A percentile compares a stretch with the other conserved stretches of the same genome.
phyloP scores from a whole-genome alignment of 306 rosid species.

The Corylus heterophylla region DNA sequence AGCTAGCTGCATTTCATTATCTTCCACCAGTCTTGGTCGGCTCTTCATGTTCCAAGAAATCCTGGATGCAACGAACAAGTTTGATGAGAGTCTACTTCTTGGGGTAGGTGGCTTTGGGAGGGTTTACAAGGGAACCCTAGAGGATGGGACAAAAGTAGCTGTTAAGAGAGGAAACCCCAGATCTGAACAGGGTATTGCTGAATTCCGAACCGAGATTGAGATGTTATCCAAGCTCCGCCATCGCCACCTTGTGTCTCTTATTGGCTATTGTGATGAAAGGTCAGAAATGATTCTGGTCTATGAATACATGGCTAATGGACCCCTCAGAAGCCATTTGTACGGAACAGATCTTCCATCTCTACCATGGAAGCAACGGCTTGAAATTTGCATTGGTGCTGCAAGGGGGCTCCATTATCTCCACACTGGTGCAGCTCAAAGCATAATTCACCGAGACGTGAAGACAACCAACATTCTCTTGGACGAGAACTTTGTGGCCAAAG shows the following conservation, averaged over 20 bases:
- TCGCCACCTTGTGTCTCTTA: slow-evolving; percentile 94
- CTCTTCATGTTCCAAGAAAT: slow-evolving; percentile 84
- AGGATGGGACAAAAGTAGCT: slow-evolving; percentile 83
- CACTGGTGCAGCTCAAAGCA: slow-evolving; percentile 90
- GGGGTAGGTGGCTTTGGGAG: slow-evolving; percentile 97
- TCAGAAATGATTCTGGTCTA: slow-evolving; percentile 96
- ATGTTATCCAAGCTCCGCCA: slow-evolving; percentile 98
- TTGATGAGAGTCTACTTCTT: slow-evolving; percentile 77
- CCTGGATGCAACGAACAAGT: slow-evolving; percentile 82
- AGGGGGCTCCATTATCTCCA: slow-evolving; percentile 97
- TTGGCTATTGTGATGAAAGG: slow-evolving; percentile 93
- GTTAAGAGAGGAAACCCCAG: slow-evolving; percentile 92
- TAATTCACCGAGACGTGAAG: slow-evolving; percentile 96
- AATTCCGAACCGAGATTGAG: slow-evolving; percentile 92
- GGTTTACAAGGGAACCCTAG: slow-evolving; percentile 87
- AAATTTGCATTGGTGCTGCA: slow-evolving; percentile 95
- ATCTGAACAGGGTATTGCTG: slow-evolving; percentile 95
- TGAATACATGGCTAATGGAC: slow-evolving; percentile 98
- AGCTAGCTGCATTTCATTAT: slow-evolving; percentile 82
- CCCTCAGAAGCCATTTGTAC: slow-evolving; percentile 90
- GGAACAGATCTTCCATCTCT: slow-evolving; percentile 81
- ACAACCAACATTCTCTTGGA: slow-evolving; percentile 96
- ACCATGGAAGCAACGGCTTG: slow-evolving; percentile 91
- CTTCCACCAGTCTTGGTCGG: slow-evolving; percentile 77
- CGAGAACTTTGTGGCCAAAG: slow-evolving; percentile 89